phyloP scores from a whole-genome alignment of 2,329 filamentous ascomycete genomes.

The Lachnellula suecica region DNA sequence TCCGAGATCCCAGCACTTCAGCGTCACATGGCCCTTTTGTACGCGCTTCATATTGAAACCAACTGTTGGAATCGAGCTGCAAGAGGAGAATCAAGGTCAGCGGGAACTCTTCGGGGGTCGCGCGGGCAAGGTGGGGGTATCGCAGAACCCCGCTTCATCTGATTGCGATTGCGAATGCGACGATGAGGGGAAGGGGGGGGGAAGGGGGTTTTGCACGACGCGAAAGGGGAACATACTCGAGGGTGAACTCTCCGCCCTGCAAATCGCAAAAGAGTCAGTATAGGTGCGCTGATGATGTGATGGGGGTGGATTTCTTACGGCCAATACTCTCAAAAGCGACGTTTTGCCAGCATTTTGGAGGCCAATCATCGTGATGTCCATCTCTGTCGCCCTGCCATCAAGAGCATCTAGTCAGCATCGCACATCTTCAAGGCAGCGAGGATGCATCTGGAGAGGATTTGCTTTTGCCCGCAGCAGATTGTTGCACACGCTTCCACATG shows the following conservation, averaged over 20 bases:
- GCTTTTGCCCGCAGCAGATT: slow-evolving; percentile 9
- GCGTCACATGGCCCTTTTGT: slow-evolving; percentile 94
- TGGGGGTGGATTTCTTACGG: slow-evolving; percentile 63
- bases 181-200: not conserved
- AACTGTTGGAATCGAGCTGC: slow-evolving; percentile 94
- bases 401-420: slow-evolving; percentile 12
- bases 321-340: slow-evolving; percentile 86
- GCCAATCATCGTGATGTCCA: slow-evolving; percentile 99
- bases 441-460: not conserved
- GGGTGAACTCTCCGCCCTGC: slow-evolving; percentile 96
- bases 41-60: slow-evolving; percentile 99
- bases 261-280: slow-evolving; percentile 36
- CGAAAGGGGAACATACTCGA: slow-evolving; percentile 74
- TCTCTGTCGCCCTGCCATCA: slow-evolving; percentile 83
- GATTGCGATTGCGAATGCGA: not conserved
- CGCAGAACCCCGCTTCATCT: slow-evolving; percentile 9
- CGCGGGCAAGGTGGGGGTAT: slow-evolving; percentile 3
- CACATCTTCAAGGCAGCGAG: not conserved
- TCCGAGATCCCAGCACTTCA: slow-evolving; percentile 99
- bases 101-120: slow-evolving; percentile 17
- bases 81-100: slow-evolving; percentile 38
- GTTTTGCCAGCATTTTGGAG: slow-evolving; percentile 98
- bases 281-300: slow-evolving; percentile 14
- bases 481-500: slow-evolving; percentile 10
- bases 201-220: slow-evolving; percentile 2